These are phyloP conservation scores for Penicillium lagena DNA, from an alignment of 495 filamentous ascomycete genomes.

Conservation along the genomic window DNA sequence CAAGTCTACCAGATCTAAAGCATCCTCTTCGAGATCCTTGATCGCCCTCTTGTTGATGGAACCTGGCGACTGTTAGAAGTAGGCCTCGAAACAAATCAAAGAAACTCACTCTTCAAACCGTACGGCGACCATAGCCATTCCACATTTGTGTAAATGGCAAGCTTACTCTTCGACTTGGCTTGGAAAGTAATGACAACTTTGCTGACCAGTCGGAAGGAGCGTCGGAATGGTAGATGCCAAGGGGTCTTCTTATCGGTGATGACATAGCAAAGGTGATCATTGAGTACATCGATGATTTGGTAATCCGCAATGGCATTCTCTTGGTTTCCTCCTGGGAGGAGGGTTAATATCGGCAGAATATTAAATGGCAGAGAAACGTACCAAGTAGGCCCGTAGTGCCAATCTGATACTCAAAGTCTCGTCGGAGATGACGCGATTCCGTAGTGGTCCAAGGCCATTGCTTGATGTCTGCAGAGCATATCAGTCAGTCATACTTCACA, in stretches of 20 bases:
- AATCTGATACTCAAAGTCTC: constrained; percentile 77
- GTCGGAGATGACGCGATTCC: constrained; percentile 60
- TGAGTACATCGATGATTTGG: constrained; percentile 85
- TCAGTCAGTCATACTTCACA: constrained; percentile 7
- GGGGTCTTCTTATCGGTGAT: constrained; percentile 81
- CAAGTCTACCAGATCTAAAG: constrained; percentile 77
- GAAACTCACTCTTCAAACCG: constrained; percentile 51
- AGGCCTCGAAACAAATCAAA: background rate
- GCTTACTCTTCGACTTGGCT: constrained; percentile 84
- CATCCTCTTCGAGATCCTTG: constrained; percentile 73
- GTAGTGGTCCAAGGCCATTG: constrained; percentile 78
- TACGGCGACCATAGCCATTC: constrained; percentile 70
- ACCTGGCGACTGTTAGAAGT: constrained; percentile 21
- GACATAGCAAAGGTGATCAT: constrained; percentile 94
- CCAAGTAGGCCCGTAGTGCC: constrained; percentile 60
- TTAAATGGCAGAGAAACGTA: constrained; percentile 17
- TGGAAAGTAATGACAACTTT: constrained; percentile 94
- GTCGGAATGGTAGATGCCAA: constrained; percentile 80
- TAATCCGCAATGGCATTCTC: constrained; percentile 63
- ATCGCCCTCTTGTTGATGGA: constrained; percentile 77
- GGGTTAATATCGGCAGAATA: background rate
- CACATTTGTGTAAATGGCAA: constrained; percentile 80
- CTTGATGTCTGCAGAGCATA: constrained; percentile 45
- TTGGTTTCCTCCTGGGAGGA: constrained; percentile 35
- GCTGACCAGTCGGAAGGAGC: constrained; percentile 74